Conservation (phyloP, 2,329 filamentous ascomycete genomes). For the Stylonectria norvegica region DNA sequence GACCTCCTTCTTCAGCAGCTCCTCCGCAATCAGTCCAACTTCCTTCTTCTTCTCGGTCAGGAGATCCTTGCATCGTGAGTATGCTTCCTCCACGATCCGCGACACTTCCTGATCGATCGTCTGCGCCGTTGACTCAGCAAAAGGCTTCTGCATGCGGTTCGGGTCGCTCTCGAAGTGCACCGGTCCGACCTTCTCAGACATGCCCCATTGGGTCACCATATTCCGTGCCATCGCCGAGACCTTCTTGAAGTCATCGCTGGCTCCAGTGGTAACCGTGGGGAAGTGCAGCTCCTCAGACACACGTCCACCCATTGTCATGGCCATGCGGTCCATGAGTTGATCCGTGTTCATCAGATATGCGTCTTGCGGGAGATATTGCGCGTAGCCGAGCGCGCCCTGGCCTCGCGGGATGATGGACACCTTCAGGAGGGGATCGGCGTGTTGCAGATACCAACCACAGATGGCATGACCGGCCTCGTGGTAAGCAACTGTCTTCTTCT, state of each 20-base stretch:
- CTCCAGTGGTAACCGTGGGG: slow-evolving; percentile 90
- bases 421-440: slow-evolving; percentile 95
- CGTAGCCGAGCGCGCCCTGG: slow-evolving; percentile 89
- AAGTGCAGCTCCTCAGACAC: slow-evolving; percentile 97
- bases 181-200: slow-evolving; percentile 91
- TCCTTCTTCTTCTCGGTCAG: slow-evolving; percentile 83
- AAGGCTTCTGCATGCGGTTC: slow-evolving; percentile 86
- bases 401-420: slow-evolving; percentile 98
- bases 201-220: slow-evolving; percentile 99
- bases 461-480: slow-evolving; percentile 98
- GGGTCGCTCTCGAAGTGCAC: slow-evolving; percentile 85
- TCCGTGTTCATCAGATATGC: slow-evolving; percentile 94
- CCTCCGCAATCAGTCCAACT: slow-evolving; percentile 86
- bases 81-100: slow-evolving; percentile 86
- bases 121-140: slow-evolving; percentile 89
- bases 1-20: slow-evolving; percentile 88
- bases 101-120: slow-evolving; percentile 90
- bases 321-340: slow-evolving; percentile 99
- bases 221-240: slow-evolving; percentile 92
- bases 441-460: slow-evolving; percentile 96
- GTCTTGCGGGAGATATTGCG: slow-evolving; percentile 93
- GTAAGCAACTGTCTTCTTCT: slow-evolving; percentile 95
- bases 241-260: slow-evolving; percentile 97
- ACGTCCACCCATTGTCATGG: slow-evolving; percentile 95
- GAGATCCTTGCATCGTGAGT: slow-evolving; percentile 83